Evolutionary conservation across 768 basidiomycete species (phyloP), one percentile per base, ranked within the genome.

Genomic region (Rhodotorula sphaerocarpa): DNA sequence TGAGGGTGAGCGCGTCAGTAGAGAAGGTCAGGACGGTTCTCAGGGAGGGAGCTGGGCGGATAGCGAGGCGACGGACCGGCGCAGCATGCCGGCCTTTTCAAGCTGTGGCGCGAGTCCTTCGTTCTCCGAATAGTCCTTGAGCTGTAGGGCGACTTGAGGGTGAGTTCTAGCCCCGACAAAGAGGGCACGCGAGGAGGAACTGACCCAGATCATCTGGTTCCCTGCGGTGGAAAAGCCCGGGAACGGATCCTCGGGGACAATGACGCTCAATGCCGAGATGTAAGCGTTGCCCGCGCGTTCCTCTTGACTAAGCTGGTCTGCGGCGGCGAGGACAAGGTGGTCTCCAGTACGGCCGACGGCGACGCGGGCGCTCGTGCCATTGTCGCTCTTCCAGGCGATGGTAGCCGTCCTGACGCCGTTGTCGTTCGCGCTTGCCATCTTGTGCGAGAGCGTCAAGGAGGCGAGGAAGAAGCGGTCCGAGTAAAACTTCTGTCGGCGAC

Each of bases 71-170:
- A 27, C 20, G 27, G 23, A n/a, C 12, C 1, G 18, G 18, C 63
- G 65, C 28, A 69, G 20, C 39, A 60, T 61, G 11, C 62, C 43
- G 2, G 61, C 64, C 23, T 44, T 27, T 20, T 63, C 62, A 7
- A 71, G 50, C 44, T 66, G 59, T 28, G 50, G 39, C 9, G 69
- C 33, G 16, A 69, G 18, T 1, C 65, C 65, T 3, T 27, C 9
- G 36, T 71, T 71, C 53, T 69, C 70, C n/a, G 52, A 51, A 54
- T 71, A 71, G 14, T 57, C 55, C 47, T 71, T 71, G 44, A 71
- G 58, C 61, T 55, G 30, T 48, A 44, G 28, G 20, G 11, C 46
- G 9, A 30, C n/a, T n/a, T 44, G 20, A n/a, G 45, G 30, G n/a
- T 34, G 50, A 39, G 36, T 16, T 39, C 36, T 39, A 39, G 36